phyloP scores from a whole-genome alignment of 345 rosid genomes.

The Limnanthes douglasii region DNA sequence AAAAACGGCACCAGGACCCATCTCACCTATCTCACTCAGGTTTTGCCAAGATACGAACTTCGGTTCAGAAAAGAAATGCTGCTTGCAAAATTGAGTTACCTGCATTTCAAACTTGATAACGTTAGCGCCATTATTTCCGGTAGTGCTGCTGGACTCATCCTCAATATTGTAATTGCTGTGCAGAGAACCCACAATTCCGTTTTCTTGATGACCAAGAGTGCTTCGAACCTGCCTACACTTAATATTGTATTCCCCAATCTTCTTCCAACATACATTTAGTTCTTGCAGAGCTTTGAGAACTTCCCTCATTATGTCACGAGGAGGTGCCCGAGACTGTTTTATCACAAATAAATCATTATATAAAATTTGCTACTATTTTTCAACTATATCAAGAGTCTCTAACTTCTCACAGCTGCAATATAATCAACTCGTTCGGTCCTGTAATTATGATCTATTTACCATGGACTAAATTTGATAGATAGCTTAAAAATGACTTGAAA shows the following conservation, averaged over 20 bases:
- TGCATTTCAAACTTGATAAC: slow-evolving; percentile 80
- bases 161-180: slow-evolving; percentile 49
- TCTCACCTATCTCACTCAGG: no score
- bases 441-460: no score
- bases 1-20: slow-evolving; percentile 11
- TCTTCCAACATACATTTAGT: slow-evolving; percentile 87
- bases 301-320: slow-evolving; percentile 82
- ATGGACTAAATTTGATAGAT: no score
- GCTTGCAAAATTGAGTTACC: slow-evolving; percentile 32
- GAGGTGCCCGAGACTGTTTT: slow-evolving; percentile 72
- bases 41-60: no score
- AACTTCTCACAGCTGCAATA: no score
- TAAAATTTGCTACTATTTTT: no score
- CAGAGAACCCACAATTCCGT: slow-evolving; percentile 45
- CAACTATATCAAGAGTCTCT: no score
- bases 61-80: no score
- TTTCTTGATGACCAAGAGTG: slow-evolving; percentile 23
- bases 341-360: no score
- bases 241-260: slow-evolving; percentile 91
- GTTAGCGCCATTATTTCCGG: slow-evolving; percentile 40
- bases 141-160: slow-evolving; percentile 47
- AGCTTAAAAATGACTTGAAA: no score
- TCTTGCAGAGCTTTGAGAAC: slow-evolving; percentile 77
- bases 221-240: slow-evolving; percentile 84
- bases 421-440: no score